phyloP scores from a whole-genome alignment of 2,329 filamentous ascomycete genomes.

The Chalaropsis thielavioides region DNA sequence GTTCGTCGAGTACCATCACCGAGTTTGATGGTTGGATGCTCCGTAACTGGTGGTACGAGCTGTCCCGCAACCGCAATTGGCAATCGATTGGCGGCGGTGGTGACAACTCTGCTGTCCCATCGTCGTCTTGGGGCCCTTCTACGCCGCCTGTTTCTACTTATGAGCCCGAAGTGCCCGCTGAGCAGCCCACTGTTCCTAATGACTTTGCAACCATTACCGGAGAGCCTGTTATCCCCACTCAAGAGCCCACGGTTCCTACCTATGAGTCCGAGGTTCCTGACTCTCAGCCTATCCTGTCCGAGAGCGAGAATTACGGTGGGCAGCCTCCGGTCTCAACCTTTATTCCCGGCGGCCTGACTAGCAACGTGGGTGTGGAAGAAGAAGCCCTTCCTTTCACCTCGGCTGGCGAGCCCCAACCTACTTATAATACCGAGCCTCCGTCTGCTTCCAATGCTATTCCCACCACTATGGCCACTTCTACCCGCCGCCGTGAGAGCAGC shows the following conservation, averaged over 20 bases:
- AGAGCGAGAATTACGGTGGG: background rate
- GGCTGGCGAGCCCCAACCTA: background rate
- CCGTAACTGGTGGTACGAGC: constrained; percentile 32
- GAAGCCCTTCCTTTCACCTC: background rate
- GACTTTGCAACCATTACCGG: background rate
- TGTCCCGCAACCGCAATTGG: constrained; percentile 24
- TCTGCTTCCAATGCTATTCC: background rate
- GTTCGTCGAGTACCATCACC: constrained; percentile 29
- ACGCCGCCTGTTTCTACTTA: background rate
- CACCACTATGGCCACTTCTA: constrained; percentile 1
- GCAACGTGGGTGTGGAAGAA: background rate
- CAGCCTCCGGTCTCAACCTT: background rate
- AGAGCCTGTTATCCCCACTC: background rate
- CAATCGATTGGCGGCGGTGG: constrained; percentile 10
- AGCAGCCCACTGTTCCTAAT: background rate
- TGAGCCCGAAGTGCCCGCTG: background rate
- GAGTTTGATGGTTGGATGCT: constrained; percentile 38
- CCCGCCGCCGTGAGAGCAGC: background rate
- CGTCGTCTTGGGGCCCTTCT: background rate
- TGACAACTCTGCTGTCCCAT: background rate
- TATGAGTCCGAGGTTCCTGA: background rate
- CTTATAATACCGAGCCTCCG: background rate
- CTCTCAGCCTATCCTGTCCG: background rate
- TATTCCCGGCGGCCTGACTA: background rate
- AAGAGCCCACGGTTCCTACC: background rate